Evolutionary conservation across 495 filamentous ascomycete species (phyloP).

Genomic region (Penicillium bialowiezense): DNA sequence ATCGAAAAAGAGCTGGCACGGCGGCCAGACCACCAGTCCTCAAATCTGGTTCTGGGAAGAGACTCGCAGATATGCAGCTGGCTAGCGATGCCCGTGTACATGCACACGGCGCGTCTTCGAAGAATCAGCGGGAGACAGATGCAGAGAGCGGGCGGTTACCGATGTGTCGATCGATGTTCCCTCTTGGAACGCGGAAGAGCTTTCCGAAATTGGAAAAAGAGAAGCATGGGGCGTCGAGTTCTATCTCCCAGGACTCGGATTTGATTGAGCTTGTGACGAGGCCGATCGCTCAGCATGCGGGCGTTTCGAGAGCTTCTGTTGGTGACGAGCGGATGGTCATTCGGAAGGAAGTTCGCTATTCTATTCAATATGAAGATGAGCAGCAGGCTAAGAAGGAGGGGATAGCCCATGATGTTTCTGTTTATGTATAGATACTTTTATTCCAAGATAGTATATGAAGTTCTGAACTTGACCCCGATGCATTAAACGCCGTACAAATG

Average conservation of each 20-base stretch:
- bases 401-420: constrained; percentile 8
- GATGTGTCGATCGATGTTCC: constrained; percentile 17
- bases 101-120: background rate
- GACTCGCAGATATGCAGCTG: too few species aligned
- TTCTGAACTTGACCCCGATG: background rate
- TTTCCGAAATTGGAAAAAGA: background rate
- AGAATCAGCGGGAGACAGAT: background rate
- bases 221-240: background rate
- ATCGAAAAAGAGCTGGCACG: constrained; percentile 15
- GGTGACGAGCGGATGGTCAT: constrained; percentile 43
- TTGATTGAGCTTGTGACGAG: constrained; percentile 23
- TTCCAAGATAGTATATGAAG: background rate
- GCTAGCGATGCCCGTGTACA: too few species aligned
- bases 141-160: background rate
- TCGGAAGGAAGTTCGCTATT: constrained; percentile 44
- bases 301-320: constrained; percentile 11
- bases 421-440: constrained; percentile 15
- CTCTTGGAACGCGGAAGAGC: constrained; percentile 1
- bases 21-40: background rate
- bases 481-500: background rate
- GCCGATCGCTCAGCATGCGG: constrained; percentile 20
- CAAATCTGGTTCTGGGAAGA: too few species aligned
- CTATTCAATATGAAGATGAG: constrained; percentile 30
- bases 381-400: constrained; percentile 1
- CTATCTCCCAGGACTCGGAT: constrained; percentile 1